phyloP scores from a whole-genome alignment of 352 stramenopile species.

The Pythium rhizo-oryzae region DNA sequence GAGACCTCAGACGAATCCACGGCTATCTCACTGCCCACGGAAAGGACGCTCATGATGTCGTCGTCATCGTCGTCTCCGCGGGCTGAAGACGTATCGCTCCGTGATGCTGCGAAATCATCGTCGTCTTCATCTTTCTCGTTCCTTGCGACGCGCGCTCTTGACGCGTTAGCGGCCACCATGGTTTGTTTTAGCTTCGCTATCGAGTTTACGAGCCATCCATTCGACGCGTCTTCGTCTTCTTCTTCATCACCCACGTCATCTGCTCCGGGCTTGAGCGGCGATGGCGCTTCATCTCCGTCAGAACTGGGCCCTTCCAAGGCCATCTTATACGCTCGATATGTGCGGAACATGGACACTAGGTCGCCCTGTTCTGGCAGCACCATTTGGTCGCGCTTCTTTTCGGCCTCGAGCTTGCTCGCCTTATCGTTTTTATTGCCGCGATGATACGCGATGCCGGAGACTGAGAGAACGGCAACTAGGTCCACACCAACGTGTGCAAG shows the following conservation, averaged over 20 bases:
- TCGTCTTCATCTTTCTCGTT: slow-evolving; percentile 9
- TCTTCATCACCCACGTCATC: slow-evolving; percentile 10
- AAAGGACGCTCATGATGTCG: slow-evolving; percentile 11
- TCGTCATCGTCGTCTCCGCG: slow-evolving; percentile 11
- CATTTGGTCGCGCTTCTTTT: slow-evolving; percentile 23
- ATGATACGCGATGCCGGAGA: slow-evolving; percentile 25
- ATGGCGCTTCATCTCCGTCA: not conserved
- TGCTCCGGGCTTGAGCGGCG: slow-evolving; percentile 9
- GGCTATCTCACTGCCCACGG: slow-evolving; percentile 3
- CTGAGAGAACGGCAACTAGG: slow-evolving; percentile 25
- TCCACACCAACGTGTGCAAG: slow-evolving; percentile 21
- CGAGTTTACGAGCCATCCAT: slow-evolving; percentile 1
- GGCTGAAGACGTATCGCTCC: not conserved
- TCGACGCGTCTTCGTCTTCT: slow-evolving; percentile 11
- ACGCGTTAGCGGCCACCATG: not conserved
- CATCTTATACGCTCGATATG: slow-evolving; percentile 19
- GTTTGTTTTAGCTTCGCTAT: slow-evolving; percentile 10
- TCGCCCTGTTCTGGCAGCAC: slow-evolving; percentile 25
- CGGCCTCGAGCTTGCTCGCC: slow-evolving; percentile 22
- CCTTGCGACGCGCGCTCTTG: not conserved
- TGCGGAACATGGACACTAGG: slow-evolving; percentile 30
- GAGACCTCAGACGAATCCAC: not conserved
- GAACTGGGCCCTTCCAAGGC: slow-evolving; percentile 14
- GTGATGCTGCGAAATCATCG: not conserved
- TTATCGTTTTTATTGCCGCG: slow-evolving; percentile 30